These are phyloP conservation scores for Tulasnella sp. DNA, from an alignment of 768 basidiomycete species.

Conservation along the genomic window DNA sequence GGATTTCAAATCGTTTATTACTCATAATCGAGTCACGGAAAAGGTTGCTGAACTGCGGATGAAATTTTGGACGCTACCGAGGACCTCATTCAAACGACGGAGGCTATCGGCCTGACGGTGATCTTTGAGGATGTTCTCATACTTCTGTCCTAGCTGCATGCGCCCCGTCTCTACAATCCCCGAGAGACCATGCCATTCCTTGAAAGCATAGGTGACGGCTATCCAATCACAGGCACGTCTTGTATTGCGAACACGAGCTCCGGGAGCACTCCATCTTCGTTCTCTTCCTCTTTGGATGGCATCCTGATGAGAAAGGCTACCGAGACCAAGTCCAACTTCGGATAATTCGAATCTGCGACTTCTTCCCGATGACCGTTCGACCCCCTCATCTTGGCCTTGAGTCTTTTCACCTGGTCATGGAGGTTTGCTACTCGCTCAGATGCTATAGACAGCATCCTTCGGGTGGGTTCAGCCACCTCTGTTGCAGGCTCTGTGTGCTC, in stretches of 20 bases:
- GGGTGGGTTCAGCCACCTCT: neutral
- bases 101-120: too few species aligned
- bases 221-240: neutral
- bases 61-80: too few species aligned
- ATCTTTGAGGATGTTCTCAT: too few species aligned
- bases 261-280: neutral
- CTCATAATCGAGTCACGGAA: too few species aligned
- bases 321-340: neutral
- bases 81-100: too few species aligned
- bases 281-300: neutral
- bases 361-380: neutral
- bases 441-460: neutral
- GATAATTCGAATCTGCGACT: neutral
- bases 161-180: too few species aligned
- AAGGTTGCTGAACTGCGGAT: too few species aligned
- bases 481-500: neutral
- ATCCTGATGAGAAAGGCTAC: neutral
- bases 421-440: neutral
- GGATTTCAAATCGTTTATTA: too few species aligned
- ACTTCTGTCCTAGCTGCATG: too few species aligned
- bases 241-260: neutral
- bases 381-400: neutral
- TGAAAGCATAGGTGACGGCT: too few species aligned
- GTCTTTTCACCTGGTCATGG: neutral
- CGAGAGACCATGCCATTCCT: neutral